phyloP scores from a whole-genome alignment of 1,284 basidiomycete genomes.

The Agroathelia rolfsii region DNA sequence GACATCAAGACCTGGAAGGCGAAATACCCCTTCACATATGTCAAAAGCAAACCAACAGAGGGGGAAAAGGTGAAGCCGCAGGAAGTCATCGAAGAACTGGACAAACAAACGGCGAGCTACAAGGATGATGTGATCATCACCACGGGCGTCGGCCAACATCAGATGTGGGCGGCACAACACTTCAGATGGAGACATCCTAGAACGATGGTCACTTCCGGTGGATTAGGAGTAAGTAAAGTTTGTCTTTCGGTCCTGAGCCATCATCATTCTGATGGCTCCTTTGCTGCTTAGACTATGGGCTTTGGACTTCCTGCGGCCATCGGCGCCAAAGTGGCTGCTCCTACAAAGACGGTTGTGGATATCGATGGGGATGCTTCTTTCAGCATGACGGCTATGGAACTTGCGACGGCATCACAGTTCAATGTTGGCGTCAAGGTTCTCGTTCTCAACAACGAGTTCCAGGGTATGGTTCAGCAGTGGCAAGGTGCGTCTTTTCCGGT shows the following conservation, averaged over 20 bases:
- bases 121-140: constrained; percentile 87
- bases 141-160: constrained; percentile 97
- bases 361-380: constrained; percentile 97
- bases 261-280: constrained; percentile 10
- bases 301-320: constrained; percentile 92
- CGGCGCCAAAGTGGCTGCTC: constrained; percentile 93
- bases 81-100: constrained; percentile 90
- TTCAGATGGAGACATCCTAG: constrained; percentile 86
- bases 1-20: constrained; percentile 83
- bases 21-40: constrained; percentile 86
- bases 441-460: constrained; percentile 89
- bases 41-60: constrained; percentile 38
- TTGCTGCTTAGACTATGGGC: constrained; percentile 76
- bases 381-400: constrained; percentile 99
- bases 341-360: constrained; percentile 89
- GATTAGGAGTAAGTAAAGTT: constrained; percentile 84
- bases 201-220: constrained; percentile 93
- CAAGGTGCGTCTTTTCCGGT: constrained; percentile 54
- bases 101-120: constrained; percentile 59
- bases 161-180: constrained; percentile 98
- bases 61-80: constrained; percentile 88
- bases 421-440: constrained; percentile 91
- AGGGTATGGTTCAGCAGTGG: constrained; percentile 99
- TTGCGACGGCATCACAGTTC: constrained; percentile 87
- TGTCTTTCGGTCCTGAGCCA: constrained; percentile 5